Conservation (phyloP, 768 basidiomycete genomes). For the Mycena venus region DNA sequence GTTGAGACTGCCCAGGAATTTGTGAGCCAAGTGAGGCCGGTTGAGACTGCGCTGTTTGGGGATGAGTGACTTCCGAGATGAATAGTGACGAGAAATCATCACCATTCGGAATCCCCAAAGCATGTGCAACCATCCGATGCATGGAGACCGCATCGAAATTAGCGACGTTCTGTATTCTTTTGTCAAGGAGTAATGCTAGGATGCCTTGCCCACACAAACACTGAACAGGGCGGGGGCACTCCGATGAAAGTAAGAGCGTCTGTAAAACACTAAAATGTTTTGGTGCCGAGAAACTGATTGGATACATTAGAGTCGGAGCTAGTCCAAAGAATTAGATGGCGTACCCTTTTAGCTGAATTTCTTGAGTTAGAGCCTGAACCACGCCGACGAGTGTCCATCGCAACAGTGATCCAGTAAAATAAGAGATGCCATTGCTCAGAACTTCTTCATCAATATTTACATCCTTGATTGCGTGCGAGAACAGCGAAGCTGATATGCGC, state of each 20-base stretch:
- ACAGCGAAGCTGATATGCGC: slow-evolving; percentile 75
- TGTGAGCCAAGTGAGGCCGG: slow-evolving; percentile 36
- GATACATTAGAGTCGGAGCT: neutral
- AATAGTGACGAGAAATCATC: slow-evolving; percentile 45
- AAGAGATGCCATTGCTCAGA: slow-evolving; percentile 81
- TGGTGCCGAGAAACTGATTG: slow-evolving; percentile 59
- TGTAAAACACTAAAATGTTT: slow-evolving; percentile 76
- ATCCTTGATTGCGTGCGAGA: slow-evolving; percentile 71
- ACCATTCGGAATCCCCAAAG: slow-evolving; percentile 51
- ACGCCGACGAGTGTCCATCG: slow-evolving; percentile 88
- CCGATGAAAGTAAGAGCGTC: slow-evolving; percentile 71
- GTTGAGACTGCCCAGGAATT: slow-evolving; percentile 64
- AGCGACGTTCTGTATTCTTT: slow-evolving; percentile 43
- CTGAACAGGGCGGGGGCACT: slow-evolving; percentile 77
- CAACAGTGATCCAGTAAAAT: slow-evolving; percentile 79
- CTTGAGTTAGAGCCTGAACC: slow-evolving; percentile 70
- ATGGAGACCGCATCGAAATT: slow-evolving; percentile 18
- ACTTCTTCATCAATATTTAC: slow-evolving; percentile 76
- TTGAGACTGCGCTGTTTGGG: slow-evolving; percentile 17
- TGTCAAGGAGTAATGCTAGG: slow-evolving; percentile 57
- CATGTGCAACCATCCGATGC: slow-evolving; percentile 38
- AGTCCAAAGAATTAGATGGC: neutral
- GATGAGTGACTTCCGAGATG: slow-evolving; percentile 22
- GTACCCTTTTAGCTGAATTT: slow-evolving; percentile 71
- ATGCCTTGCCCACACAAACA: slow-evolving; percentile 72